Evolutionary conservation across 2,329 filamentous ascomycete genomes (phyloP), one percentile per base, ranked within the genome.

Genomic region (Colletotrichum liriopes): DNA sequence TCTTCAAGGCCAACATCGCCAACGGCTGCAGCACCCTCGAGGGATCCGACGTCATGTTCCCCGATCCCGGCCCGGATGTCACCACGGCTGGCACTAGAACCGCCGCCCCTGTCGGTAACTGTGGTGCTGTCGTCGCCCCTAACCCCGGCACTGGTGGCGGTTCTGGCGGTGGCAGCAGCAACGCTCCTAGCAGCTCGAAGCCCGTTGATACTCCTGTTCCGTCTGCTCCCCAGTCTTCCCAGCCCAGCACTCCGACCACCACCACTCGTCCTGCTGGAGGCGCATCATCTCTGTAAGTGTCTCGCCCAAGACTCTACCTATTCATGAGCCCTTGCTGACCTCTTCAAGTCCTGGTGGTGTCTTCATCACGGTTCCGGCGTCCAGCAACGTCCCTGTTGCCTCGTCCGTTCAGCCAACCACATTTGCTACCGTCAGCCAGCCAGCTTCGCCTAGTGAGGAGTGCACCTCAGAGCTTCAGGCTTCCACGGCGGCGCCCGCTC

Each of bases 1-100:
- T 95, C 81, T 95, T 94, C 79, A 86, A 92, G 64, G 93, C 92
- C 82, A 95, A 95, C 80, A 82, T 94, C 62, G 82, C 81, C 58
- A 88, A 89, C 65, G 85, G 82, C 60, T 94, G 92, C 83, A 84
- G 79, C 52, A 93, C 91, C 45, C 79, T 81, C 8, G 89, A 91
- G 77, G 83, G 85, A 47, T 79, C 85, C 56, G 90, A 93, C 71
- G 85, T 93, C 45, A 78, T 86, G 75, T 94, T 92, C 83, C 93
- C 93, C 49, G 80, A 90, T 65, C 91, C 92, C 8, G 93, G 93
- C 60, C 81, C 84, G 0, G 86, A 89, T 67, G 86, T 90, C 55
- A 81, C 80, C 77, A 79, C 79, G 67, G 79, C 78, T 61, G 80
- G 81, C 26, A 74, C 77, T 64, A 80, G 78, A 67, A 82, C 82